phyloP scores from a whole-genome alignment of 192 early-diverging fungal species.

The Linnemannia exigua region DNA sequence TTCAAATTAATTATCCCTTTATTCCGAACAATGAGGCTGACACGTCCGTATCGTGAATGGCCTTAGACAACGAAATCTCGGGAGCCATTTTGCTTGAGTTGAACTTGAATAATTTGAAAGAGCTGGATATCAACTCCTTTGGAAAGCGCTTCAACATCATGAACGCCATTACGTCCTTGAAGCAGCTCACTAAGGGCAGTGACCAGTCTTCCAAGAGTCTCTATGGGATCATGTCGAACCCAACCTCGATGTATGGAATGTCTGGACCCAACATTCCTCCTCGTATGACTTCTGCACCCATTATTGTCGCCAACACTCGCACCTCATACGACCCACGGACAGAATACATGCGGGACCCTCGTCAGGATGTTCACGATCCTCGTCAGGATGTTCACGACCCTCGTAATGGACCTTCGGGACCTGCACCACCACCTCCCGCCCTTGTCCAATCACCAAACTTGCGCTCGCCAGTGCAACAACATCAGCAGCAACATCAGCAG shows the following conservation, averaged over 20 bases:
- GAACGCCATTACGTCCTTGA: conserved; percentile 71
- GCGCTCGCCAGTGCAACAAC: conserved; percentile 11
- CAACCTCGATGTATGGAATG: conserved; percentile 28
- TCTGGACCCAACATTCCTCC: conserved; percentile 49
- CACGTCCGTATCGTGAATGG: conserved; percentile 27
- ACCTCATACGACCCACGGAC: conserved; percentile 31
- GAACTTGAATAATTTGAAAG: conserved; percentile 73
- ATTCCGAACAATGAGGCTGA: neutral
- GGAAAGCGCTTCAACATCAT: conserved; percentile 78
- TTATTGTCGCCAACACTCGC: conserved; percentile 12
- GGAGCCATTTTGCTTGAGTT: conserved; percentile 75
- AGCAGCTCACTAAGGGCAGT: conserved; percentile 46
- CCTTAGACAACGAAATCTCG: conserved; percentile 76
- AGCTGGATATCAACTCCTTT: conserved; percentile 74
- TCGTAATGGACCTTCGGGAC: neutral
- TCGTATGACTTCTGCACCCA: conserved; percentile 38
- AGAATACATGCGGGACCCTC: conserved; percentile 36
- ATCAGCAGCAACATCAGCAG: no score
- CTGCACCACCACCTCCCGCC: conserved; percentile 3
- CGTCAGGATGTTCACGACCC: conserved; percentile 35
- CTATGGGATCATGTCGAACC: conserved; percentile 17
- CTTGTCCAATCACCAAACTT: neutral
- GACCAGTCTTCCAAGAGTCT: conserved; percentile 17
- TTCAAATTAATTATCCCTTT: neutral
- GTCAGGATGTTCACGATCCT: conserved; percentile 30